Base-by-base conservation (phyloP, 2,329 filamentous ascomycete species). In the Calonectria montana region DNA sequence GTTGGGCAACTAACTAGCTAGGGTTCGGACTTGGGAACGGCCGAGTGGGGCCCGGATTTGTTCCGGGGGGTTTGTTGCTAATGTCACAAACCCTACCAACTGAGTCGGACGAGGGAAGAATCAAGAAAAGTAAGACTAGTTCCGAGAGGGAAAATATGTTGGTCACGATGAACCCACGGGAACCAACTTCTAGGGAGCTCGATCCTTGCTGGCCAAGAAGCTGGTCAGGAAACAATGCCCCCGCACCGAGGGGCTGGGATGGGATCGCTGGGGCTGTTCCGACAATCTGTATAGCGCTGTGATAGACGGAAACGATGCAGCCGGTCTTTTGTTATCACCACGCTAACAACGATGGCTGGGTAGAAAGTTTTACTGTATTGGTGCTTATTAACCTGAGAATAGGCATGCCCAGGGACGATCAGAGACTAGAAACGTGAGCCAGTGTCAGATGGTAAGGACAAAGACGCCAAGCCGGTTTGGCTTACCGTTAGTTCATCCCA, bases 221-320 rank as follows among this genome's bases (percentile, higher is more conserved):
- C 69, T 71, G 70, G 45, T 64, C 37, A 73, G 67, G 69, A 71
- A 59, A 50, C 64, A 29, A 55, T 63, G 35, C 70, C 75, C 76
- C 76, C 77, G 75, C 77, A 70, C 76, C 73, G 71, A 47, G 67
- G 73, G 72, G 70, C 64, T 71, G 75, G 76, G 70, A 74, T 73
- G 62, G 65, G 73, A 79, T 76, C 73, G 62, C 66, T 75, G 74
- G 71, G 72, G 66, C 72, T 63, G 73, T 78, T 76, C 77, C 76
- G 77, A 78, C 72, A 79, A 73, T 78, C 71, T 76, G 72, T 79
- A 69, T 79, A 78, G 76, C 76, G 77, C 70, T 76, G 75, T 80
- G 76, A 79, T 77, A 75, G 29, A 69, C 69, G 72, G 69, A 73
- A 73, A 74, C 72, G 72, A 79, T 67, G 75, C 76, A 73, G 69